Percentiles rank a stretch among this genome's conserved stretches.
These are phyloP conservation scores for Combretum micranthum DNA, from an alignment of 345 rosid species.

Conservation along the genomic window DNA sequence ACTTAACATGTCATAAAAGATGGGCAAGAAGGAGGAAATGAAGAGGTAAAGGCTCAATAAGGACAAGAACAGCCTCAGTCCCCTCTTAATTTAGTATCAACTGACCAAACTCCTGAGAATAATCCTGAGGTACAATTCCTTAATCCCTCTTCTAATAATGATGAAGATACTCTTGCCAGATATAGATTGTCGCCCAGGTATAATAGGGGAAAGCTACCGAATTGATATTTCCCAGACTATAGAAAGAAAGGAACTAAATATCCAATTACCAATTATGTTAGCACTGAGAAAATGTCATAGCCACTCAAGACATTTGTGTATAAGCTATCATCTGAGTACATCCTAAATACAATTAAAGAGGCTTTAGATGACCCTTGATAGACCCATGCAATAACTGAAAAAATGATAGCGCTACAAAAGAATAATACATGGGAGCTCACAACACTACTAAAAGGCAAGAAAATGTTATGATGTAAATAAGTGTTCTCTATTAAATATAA, in stretches of 20 bases:
- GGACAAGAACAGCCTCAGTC: neutral
- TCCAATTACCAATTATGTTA: constrained; percentile 4
- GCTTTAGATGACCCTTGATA: neutral
- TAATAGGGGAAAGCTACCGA: constrained; percentile 1
- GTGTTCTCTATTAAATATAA: neutral
- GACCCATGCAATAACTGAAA: neutral
- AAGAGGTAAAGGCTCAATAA: neutral
- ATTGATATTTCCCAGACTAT: neutral
- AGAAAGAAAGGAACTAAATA: neutral
- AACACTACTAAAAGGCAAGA: neutral
- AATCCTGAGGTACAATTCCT: neutral
- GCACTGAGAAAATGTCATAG: neutral
- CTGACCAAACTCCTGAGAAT: constrained; percentile 5
- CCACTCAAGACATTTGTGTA: neutral
- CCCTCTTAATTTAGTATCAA: neutral
- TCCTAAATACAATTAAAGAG: neutral
- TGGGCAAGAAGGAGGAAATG: too few species aligned
- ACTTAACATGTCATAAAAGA: too few species aligned
- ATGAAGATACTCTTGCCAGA: neutral
- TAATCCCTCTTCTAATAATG: neutral
- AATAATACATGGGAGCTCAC: constrained; percentile 2
- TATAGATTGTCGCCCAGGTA: neutral
- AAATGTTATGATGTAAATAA: neutral
- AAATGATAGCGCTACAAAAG: neutral
- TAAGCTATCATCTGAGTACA: neutral